Percentiles rank a stretch among this genome's conserved stretches.
Conservation (phyloP, 768 basidiomycete species). For the Kwoniella bestiolae region DNA sequence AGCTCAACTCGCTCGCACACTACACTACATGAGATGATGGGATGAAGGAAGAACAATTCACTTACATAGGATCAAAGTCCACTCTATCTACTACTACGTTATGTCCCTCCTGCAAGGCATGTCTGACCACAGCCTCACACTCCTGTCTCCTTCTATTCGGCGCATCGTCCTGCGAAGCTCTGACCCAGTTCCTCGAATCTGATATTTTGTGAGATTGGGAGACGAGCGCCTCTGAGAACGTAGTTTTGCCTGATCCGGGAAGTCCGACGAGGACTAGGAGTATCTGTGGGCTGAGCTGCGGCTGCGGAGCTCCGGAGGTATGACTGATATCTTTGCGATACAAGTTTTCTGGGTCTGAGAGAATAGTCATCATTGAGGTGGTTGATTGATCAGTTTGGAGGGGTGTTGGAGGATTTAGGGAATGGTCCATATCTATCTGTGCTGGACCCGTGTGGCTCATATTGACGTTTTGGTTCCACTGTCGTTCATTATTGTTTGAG, state of each 20-base stretch:
- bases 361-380: no score
- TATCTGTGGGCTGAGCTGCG: slow-evolving; percentile 25
- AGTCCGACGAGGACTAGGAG: slow-evolving; percentile 53
- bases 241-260: slow-evolving; percentile 54
- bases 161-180: slow-evolving; percentile 56
- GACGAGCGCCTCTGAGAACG: slow-evolving; percentile 42
- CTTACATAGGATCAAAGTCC: slow-evolving; percentile 53
- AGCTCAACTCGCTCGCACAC: neutral
- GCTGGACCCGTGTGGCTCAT: no score
- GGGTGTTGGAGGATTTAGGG: no score
- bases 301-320: neutral
- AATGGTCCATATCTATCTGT: no score
- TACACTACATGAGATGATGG: neutral
- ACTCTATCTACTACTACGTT: slow-evolving; percentile 55
- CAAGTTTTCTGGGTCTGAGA: no score
- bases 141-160: slow-evolving; percentile 49
- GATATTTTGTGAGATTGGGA: neutral
- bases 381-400: no score
- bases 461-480: no score
- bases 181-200: slow-evolving; percentile 42
- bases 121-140: slow-evolving; percentile 41
- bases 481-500: no score
- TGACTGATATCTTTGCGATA: no score
- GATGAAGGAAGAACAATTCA: neutral
- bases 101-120: slow-evolving; percentile 34